Evolutionary conservation across 345 rosid genomes (phyloP).

Genomic region (Conringia planisiliqua): DNA sequence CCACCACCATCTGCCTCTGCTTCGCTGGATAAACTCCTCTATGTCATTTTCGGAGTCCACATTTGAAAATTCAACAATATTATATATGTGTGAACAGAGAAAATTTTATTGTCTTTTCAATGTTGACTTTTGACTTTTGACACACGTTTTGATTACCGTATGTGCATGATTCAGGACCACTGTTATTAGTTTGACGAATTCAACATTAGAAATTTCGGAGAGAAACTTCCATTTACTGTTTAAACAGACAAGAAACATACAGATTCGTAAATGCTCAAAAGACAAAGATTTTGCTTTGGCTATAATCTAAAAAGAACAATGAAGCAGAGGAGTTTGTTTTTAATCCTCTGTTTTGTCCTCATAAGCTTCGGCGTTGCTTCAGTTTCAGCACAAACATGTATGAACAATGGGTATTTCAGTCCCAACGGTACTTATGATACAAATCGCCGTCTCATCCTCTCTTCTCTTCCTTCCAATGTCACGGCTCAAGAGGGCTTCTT

Average conservation of each 20-base stretch:
- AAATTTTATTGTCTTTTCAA: background rate
- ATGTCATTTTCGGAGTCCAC: background rate
- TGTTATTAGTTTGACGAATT: background rate
- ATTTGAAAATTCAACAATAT: background rate
- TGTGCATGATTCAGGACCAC: background rate
- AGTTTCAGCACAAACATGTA: conserved; percentile 7
- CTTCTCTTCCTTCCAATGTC: conserved; percentile 27
- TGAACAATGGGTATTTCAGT: conserved; percentile 20
- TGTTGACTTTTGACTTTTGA: background rate
- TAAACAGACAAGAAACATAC: background rate
- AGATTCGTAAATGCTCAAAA: background rate
- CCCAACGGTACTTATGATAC: conserved; percentile 9
- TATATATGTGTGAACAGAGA: background rate
- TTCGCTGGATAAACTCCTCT: background rate
- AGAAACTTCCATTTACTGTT: background rate
- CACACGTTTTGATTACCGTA: background rate
- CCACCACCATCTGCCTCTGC: background rate
- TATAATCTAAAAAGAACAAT: background rate
- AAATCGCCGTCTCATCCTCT: conserved; percentile 20
- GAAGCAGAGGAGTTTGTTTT: background rate
- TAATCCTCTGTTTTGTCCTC: conserved; percentile 14
- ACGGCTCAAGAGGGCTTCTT: conserved; percentile 6
- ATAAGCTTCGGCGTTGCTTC: background rate
- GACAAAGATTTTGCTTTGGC: background rate
- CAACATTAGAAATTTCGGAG: background rate